Evolutionary conservation across 768 basidiomycete species (phyloP), one percentile per base, ranked within the genome.

Genomic region (Hortiboletus flavorubellus): DNA sequence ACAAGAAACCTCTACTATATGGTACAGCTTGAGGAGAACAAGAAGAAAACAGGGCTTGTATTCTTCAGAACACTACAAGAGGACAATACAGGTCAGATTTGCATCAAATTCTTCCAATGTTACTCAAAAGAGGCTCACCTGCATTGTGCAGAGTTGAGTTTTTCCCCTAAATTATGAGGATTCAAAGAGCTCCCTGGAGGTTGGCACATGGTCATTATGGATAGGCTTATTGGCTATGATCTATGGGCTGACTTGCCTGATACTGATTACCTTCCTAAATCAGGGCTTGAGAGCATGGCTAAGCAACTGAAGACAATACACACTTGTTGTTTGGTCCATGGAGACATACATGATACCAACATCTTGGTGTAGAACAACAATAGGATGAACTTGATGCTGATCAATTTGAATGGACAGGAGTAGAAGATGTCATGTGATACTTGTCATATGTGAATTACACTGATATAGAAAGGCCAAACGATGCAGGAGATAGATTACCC

Each of bases 61-160:
- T 60, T 60, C 31, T 57, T 51, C 26, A 63, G 63, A 37, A 37
- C 14, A 1, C 14, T 37, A 37, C 2, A 14, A 37, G 35, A 6
- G 35, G 14, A 37, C 15, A 1, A 4, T 2, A 15, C 35, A 6
- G 14, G 6, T 37, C 15, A 15, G 9, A 63, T 74, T 31, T 65
- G 63, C 51, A 55, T 74, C 54, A 72, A 74, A 59, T 74, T 72
- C 47, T 46, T 48, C 30, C 52, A 23, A 29, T 6, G 16, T 26
- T 72, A 68, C 56, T 69, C 64, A 38, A 49, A 48, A 44, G 67
- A 66, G 21, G 68, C 55, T 26, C 73, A 74, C 35, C 35, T 37
- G 35, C 35, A 37, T 37, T 37, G 35, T 37, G 35, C 35, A 6
- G 15, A 15, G 35, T 15, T 37, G 15, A 15, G 35, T 15, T 37